Percentiles rank a stretch among this genome's conserved stretches.
Evolutionary conservation across 768 basidiomycete species (phyloP).

Genomic region (Leccinum rimulosum): DNA sequence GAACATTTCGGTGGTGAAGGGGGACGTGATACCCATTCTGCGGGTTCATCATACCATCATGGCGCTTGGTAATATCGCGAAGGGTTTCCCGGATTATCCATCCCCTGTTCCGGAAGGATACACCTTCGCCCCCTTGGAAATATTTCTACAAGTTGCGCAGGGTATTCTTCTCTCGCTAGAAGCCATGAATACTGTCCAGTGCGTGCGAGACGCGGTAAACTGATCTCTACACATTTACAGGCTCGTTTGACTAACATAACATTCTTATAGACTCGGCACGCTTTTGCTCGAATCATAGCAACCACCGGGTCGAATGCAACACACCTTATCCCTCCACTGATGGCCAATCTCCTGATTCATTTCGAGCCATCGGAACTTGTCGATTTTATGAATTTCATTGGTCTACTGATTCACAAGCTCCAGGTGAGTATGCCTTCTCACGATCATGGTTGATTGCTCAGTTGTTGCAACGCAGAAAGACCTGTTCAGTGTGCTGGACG

Average conservation of each 20-base stretch:
- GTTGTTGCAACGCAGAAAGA: conserved; percentile 52
- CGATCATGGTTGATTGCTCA: neutral
- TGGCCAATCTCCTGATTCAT: conserved; percentile 86
- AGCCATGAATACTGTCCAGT: conserved; percentile 81
- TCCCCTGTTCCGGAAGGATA: conserved; percentile 64
- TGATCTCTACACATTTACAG: neutral
- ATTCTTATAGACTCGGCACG: conserved; percentile 72
- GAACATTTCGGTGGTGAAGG: conserved; percentile 52
- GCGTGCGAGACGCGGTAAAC: conserved; percentile 89
- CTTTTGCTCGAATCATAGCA: conserved; percentile 90
- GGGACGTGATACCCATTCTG: conserved; percentile 73
- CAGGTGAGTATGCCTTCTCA: conserved; percentile 50
- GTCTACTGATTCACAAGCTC: conserved; percentile 84
- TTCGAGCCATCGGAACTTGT: conserved; percentile 91
- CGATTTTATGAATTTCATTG: conserved; percentile 96
- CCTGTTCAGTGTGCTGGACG: conserved; percentile 85
- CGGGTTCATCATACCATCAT: conserved; percentile 91
- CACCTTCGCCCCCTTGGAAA: conserved; percentile 66
- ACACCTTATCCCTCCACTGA: conserved; percentile 83
- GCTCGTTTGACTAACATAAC: conserved; percentile 11
- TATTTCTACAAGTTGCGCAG: conserved; percentile 84
- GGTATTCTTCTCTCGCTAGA: conserved; percentile 85
- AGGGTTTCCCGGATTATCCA: conserved; percentile 94
- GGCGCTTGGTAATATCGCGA: conserved; percentile 91
- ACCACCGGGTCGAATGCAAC: conserved; percentile 86